phyloP scores from a whole-genome alignment of 345 rosid genomes.

The Geranium brycei region DNA sequence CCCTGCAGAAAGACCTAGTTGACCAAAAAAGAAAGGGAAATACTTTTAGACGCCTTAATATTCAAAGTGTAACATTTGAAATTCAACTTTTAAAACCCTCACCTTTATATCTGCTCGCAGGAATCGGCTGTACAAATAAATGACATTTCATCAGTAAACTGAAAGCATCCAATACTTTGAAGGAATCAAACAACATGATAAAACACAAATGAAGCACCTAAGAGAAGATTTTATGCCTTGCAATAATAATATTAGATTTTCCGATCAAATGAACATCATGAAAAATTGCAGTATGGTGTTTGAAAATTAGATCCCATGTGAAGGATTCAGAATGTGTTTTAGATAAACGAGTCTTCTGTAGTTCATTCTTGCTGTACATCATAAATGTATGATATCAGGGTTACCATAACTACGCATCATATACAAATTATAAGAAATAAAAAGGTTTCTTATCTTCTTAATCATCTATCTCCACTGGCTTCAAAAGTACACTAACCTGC shows the following conservation, averaged over 20 bases:
- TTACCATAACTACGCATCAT: neutral
- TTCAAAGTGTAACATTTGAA: constrained; percentile 7
- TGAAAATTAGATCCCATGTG: too few species aligned
- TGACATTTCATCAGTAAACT: constrained; percentile 18
- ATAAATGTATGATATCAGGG: neutral
- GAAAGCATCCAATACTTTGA: neutral
- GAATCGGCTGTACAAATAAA: constrained; percentile 54
- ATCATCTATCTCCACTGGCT: neutral
- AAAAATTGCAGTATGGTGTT: neutral
- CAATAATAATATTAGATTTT: too few species aligned
- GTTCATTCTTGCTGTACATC: neutral
- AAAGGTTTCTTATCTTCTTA: neutral
- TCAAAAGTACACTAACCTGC: constrained; percentile 25
- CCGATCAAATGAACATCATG: neutral
- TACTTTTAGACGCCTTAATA: neutral
- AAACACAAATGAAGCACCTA: neutral
- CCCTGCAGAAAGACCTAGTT: constrained; percentile 78
- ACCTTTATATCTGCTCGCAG: constrained; percentile 96
- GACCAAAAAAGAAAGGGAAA: constrained; percentile 10
- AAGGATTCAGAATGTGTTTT: too few species aligned
- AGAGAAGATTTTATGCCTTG: neutral
- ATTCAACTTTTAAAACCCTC: constrained; percentile 13
- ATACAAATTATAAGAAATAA: neutral
- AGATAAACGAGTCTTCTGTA: neutral
- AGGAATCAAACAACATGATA: neutral